Evolutionary conservation across 345 rosid genomes (phyloP), one percentile per base, ranked within the genome.

Genomic region (Leavenworthia alabamica): DNA sequence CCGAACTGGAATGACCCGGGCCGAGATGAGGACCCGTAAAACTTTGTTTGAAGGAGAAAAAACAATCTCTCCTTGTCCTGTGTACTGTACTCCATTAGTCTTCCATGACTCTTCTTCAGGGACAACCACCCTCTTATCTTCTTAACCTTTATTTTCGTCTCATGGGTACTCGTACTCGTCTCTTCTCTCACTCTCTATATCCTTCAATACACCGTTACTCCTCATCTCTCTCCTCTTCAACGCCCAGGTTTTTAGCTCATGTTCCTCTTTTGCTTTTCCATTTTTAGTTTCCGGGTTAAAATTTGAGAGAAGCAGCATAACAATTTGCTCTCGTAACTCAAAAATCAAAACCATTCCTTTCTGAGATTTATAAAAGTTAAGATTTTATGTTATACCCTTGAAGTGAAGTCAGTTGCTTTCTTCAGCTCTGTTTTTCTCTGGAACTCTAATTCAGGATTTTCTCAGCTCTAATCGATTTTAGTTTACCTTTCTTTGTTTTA

Each of bases 211-310:
- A 55, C 46, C 64, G 59, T 40, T 58, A 62, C 37, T 28, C 64
- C 46, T 56, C 69, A 0, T 29, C 52, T 9, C 42, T 36, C 42
- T 50, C 75, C 44, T 74, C 68, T 48, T 49, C 83, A 52, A 75
- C 62, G 7, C 77, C 79, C 75, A 80, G 97, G 93, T 87, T 66
- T 66, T 45, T 12, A 33, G 13, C 52, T 55, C 40, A 6, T 20
- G 15, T 3, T 29, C 22, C 19, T 56, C 20, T 65, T 52, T 22
- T 7, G 33, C 29, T 32, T 40, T 12, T 29, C 59, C 53, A 14
- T 40, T 59, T 59, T 39, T 28, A 37, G 19, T 17, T 20, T 26
- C 45, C 13, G 12, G 12, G 43, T 19, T 14, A 26, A 27, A 27
- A 29, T n/a, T n/a, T 39, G n/a, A 47, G 8, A 19, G 2, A 36